Base-by-base conservation (phyloP, 805 yeast species). In the Metschnikowia baotianmanensis region DNA sequence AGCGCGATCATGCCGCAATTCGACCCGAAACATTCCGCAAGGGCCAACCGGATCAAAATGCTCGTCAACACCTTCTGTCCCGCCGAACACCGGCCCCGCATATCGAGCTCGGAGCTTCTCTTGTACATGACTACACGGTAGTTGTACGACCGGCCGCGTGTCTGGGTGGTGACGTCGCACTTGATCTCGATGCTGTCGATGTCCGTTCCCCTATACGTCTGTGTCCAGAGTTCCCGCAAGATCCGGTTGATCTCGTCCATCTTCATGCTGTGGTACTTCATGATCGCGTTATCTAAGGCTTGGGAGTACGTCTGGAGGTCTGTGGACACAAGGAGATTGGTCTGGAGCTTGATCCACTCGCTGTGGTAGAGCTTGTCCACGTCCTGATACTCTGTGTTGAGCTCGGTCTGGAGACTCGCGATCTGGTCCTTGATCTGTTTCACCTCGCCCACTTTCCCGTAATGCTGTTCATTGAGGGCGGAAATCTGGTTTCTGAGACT, bases 61-160 rank as follows among this genome's bases (percentile, higher is more conserved):
- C 95, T 83, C 0, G 98, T 96, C 33, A 93, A 64, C 4, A 93
- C 97, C 55, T 89, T 87, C 62, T 93, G 99, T 0, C 99, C 99
- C 0, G 99, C 98, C 1, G 96, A 87, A 60, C 99, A 93, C 43
- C 99, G 69, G 0, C 99, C 99, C 47, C 99, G 76, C 99, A 93
- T 93, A 58, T 93, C 99, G 34, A 93, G 67, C 60, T 93, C 98
- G 1, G 82, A 85, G 44, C 86, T 91, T 55, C 85, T 87, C 59
- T 93, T 93, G 44, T 82, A 81, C 99, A 93, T 93, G 17, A 90
- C 96, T 15, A 93, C 97, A 27, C 97, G 71, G 57, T 91, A 91
- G 58, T 91, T 90, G 60, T 90, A 91, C 1, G 93, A 78, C 42
- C 95, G 68, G 3, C 71, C 77, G 38, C 67, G 70, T 3, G 67